Base-by-base conservation (phyloP, 1,284 basidiomycete genomes). In the Fomitopsis betulina region DNA sequence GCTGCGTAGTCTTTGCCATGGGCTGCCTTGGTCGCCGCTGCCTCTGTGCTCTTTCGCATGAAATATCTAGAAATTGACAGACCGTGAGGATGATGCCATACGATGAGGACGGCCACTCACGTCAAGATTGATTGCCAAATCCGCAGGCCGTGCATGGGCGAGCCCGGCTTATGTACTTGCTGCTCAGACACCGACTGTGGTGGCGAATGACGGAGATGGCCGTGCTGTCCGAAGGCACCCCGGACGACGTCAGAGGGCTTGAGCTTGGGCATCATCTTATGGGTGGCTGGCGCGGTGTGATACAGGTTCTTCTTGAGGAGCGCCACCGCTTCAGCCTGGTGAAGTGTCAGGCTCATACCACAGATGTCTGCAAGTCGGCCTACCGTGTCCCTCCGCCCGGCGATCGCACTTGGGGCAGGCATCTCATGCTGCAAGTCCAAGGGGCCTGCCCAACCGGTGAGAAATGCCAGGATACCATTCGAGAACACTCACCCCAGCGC, bases 341-440 rank as follows among this genome's bases (percentile, higher is more conserved):
- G 33, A 13, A 33, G 37, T 15, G 19, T 47, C 13, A 54, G 30
- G 25, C 21, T 6, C 10, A 17, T 17, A 25, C 6, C 32, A 54
- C 21, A 53, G 30, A 12, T 13, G 53, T 58, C 25, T n/a, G 19
- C 19, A 53, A 49, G 17, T 40, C 27, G 42, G 23, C 79, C 57
- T 59, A 81, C 84, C 25, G 85, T 88, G 65, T 88, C 86, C 39
- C 78, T 73, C 50, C 86, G 74, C 17, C 77, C 82, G 2, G 82
- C 85, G 58, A 90, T 87, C 1, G 85, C 84, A 55, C 78, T 83
- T 1, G 83, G 78, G 8, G 86, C 85, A 9, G 86, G 86, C 7
- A 67, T 69, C 67, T 89, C 86, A 19, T 81, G 76, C 8, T 78
- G 79, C 13, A 86, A 67, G 66, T 86, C 84, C 49, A 85, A 68